Percentiles rank a stretch among this genome's conserved stretches.
Conservation (phyloP, 2,329 filamentous ascomycete genomes). For the Cladosporium sp. region DNA sequence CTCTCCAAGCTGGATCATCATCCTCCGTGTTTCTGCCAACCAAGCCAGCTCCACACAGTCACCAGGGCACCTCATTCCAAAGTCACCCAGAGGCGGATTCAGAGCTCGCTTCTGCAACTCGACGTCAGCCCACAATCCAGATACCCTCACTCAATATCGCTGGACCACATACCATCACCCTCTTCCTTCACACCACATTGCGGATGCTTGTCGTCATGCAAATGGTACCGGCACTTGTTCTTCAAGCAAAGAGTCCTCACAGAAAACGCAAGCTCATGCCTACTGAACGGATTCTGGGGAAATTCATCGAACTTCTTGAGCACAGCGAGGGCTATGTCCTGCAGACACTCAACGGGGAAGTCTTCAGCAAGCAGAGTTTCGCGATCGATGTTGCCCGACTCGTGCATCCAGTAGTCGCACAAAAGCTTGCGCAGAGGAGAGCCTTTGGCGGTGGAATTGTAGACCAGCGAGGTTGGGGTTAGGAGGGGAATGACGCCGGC, state of each 20-base stretch:
- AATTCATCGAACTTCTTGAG: not conserved
- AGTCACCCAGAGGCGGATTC: not conserved
- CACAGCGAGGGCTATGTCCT: not conserved
- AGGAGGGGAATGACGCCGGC: not conserved
- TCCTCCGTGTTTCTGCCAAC: not conserved
- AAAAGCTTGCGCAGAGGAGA: not conserved
- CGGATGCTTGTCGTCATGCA: not conserved
- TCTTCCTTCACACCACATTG: not conserved
- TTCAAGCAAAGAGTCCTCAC: not conserved
- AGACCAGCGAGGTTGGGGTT: not conserved
- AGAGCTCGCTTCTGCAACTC: not conserved
- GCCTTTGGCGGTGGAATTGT: not conserved
- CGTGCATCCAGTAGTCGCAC: not conserved
- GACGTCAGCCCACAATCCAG: not conserved
- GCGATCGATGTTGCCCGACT: not conserved
- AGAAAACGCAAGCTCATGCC: not conserved
- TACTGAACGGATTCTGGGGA: not conserved
- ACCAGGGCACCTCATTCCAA: not conserved
- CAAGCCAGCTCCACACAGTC: not conserved
- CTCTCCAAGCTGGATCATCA: not conserved
- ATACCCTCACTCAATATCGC: no score
- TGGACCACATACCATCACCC: not conserved
- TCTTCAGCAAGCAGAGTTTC: not conserved
- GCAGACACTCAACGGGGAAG: not conserved
- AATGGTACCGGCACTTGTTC: not conserved